Evolutionary conservation across 2,329 filamentous ascomycete species (phyloP), one percentile per base, ranked within the genome.

Genomic region (Talaromyces piceae): DNA sequence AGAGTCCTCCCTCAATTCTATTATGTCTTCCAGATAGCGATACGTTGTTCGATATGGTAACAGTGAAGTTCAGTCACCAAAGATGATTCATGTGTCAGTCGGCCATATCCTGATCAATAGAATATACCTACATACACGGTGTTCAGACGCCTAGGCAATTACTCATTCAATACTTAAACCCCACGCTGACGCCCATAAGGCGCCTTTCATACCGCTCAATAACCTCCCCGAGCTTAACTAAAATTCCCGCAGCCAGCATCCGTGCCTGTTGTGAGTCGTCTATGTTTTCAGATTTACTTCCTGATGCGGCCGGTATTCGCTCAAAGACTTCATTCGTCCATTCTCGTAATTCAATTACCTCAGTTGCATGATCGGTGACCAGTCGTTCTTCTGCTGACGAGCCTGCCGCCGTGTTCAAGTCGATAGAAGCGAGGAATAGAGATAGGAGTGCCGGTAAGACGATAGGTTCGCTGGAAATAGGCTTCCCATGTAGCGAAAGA

Each of bases 301-400:
- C 74, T 71, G 18, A 75, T 73, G 50, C 67, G 54, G 56, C 66
- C 53, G 68, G 62, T 54, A 64, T 67, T 45, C 74, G 74, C 54
- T 86, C 81, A 67, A 96, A 94, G 1, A 96, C 79, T 50, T 76
- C 76, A 41, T 82, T 78, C 1, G 88, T 86, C 93, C 93, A 98
- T 62, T 89, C 87, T 60, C 88, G 81, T 54, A 88, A 87, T 76
- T 97, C 91, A 47, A 95, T 77, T 20, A 97, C 73, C 66, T 91
- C 83, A 51, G 82, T 81, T 0, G 87, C 84, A 59, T 89, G 81
- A 52, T 84, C 81, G 53, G 83, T 81, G 45, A 88, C 91, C 2
- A 98, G 67, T 1, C 82, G 76, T 58, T 89, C 82, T 45, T 82
- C 79, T 28, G 79, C 83, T 4, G 64, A 67, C 18, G 63, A 63